phyloP scores from a whole-genome alignment of 177 flowering plant species.

The Vitis hybrid region DNA sequence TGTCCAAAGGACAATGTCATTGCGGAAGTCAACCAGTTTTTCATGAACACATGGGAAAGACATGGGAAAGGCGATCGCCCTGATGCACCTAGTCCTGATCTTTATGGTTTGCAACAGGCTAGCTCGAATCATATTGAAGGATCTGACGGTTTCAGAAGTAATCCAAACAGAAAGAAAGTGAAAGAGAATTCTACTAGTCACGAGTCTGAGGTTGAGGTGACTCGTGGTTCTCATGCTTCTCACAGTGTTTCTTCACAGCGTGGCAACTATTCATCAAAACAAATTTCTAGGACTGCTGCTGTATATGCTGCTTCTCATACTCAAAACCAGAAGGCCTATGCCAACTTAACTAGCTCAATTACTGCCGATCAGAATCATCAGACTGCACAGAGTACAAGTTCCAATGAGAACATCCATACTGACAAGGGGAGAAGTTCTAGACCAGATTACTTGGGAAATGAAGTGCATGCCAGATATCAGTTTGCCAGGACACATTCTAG shows the following conservation, averaged over 20 bases:
- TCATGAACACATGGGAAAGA: constrained; percentile 92
- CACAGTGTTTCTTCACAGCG: constrained; percentile 13
- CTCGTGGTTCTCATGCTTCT: constrained; percentile 4
- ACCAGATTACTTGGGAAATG: constrained; percentile 41
- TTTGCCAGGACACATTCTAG: constrained; percentile 89
- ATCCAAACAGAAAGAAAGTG: constrained; percentile 24
- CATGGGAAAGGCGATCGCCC: constrained; percentile 96
- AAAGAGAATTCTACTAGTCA: constrained; percentile 23
- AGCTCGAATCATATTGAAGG: constrained; percentile 30
- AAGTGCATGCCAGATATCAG: constrained; percentile 49
- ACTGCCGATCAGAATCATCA: constrained; percentile 34
- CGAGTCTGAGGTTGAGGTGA: constrained; percentile 38
- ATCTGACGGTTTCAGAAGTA: constrained; percentile 29
- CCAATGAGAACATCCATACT: constrained; percentile 25
- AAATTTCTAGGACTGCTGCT: constrained; percentile 27
- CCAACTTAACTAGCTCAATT: constrained; percentile 32
- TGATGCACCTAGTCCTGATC: constrained; percentile 69
- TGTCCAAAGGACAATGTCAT: constrained; percentile 68
- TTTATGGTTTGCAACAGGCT: constrained; percentile 31
- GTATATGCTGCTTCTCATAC: constrained; percentile 37
- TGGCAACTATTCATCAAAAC: constrained; percentile 15
- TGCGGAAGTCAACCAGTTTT: constrained; percentile 82
- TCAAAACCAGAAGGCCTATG: constrained; percentile 44
- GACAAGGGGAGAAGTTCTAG: constrained; percentile 38
- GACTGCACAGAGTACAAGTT: constrained; percentile 16